These are phyloP conservation scores for Paramecium biaurelia DNA, from an alignment of 73 alveolate species.

Conservation along the genomic window DNA sequence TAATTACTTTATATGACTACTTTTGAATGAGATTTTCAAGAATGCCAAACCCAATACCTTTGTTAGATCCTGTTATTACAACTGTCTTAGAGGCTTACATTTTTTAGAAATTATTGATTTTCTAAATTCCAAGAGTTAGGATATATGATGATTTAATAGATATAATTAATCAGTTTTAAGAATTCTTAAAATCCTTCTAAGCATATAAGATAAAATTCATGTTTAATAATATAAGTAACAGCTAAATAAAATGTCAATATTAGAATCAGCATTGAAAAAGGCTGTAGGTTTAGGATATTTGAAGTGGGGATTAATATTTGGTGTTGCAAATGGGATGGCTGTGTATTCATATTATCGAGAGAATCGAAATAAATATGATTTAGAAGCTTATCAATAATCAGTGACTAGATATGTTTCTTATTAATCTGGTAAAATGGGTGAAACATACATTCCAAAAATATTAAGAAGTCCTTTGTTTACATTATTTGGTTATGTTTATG, in stretches of 20 bases:
- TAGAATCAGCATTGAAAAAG: not conserved
- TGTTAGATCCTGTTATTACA: slow-evolving; percentile 77
- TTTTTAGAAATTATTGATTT: not conserved
- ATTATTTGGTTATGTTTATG: slow-evolving; percentile 67
- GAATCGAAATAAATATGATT: not conserved
- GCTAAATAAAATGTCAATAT: not conserved
- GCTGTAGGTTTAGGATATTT: not conserved
- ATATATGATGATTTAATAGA: not conserved
- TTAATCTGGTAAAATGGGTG: slow-evolving; percentile 41
- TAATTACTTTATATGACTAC: slow-evolving; percentile 57
- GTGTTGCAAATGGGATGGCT: not conserved
- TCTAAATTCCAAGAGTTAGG: not conserved
- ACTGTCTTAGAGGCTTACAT: slow-evolving; percentile 55
- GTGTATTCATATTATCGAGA: not conserved
- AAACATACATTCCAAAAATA: slow-evolving; percentile 8
- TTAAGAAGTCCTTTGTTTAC: slow-evolving; percentile 59
- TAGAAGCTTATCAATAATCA: not conserved
- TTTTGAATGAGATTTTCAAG: slow-evolving; percentile 68
- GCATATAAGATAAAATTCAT: not conserved
- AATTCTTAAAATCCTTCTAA: no score
- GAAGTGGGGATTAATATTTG: not conserved
- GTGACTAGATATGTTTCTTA: slow-evolving; percentile 25
- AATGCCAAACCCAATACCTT: slow-evolving; percentile 76
- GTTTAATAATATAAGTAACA: not conserved
- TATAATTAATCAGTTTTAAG: not conserved